A percentile compares a stretch with the other conserved stretches of the same genome.
Conservation (phyloP, 2,329 filamentous ascomycete species). For the Aspergillus viridinutans region DNA sequence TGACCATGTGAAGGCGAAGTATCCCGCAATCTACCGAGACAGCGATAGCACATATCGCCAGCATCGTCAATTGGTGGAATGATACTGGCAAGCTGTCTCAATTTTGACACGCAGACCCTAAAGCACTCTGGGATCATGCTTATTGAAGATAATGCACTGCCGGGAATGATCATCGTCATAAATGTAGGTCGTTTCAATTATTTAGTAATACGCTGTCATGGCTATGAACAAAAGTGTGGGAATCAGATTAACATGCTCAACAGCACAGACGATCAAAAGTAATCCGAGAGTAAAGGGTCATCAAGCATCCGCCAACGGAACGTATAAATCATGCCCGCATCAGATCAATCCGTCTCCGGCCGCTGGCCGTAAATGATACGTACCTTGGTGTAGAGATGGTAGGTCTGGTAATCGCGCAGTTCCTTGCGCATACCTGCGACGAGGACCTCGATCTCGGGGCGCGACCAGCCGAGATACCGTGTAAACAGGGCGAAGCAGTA, state of each 20-base stretch:
- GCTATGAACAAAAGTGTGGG: neutral
- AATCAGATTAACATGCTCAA: neutral
- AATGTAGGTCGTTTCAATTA: neutral
- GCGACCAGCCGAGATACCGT: constrained; percentile 34
- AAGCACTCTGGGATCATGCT: too few species aligned
- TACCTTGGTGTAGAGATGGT: constrained; percentile 35
- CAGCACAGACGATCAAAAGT: neutral
- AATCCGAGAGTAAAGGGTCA: neutral
- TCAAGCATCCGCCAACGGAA: neutral
- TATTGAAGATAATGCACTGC: neutral
- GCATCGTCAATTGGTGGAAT: too few species aligned
- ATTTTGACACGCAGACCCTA: too few species aligned
- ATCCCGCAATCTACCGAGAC: too few species aligned
- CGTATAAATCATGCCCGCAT: neutral
- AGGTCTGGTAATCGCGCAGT: constrained; percentile 27
- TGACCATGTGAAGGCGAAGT: too few species aligned
- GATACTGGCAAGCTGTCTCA: too few species aligned
- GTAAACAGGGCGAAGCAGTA: constrained; percentile 38
- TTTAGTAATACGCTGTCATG: neutral
- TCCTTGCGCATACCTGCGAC: constrained; percentile 37
- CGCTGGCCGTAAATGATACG: constrained; percentile 29
- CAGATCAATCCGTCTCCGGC: neutral
- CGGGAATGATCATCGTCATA: neutral
- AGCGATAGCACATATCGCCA: too few species aligned
- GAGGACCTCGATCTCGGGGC: constrained; percentile 36